Base-by-base conservation (phyloP, 2,329 filamentous ascomycete species). In the Sphaerulina populicola region DNA sequence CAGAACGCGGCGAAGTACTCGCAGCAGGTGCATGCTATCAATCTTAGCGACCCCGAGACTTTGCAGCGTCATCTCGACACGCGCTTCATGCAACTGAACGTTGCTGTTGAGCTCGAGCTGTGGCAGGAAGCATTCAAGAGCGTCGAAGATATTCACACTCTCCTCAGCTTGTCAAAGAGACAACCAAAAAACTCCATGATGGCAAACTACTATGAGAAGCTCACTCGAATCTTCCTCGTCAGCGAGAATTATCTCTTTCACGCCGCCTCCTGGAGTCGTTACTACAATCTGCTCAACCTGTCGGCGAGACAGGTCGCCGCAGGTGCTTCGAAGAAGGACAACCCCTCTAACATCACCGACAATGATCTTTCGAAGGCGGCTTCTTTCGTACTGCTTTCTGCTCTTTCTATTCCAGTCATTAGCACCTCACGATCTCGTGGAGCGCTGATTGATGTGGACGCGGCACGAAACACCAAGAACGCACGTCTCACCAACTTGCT, bases 161-260 rank as follows among this genome's bases (percentile, higher is more conserved):
- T 98, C 49, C 82, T 98, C 61, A 97, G 85, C 75, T 80, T 97
- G 62, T 97, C 91, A 84, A 97, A 97, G 81, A 87, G 93, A 50
- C 90, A 90, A 36, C 85, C 93, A 49, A 97, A 97, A 84, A 96
- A 96, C 70, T 79, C 96, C 68, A 97, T 98, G 93, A 98, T 98
- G 93, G 93, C 93, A 74, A 98, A 97, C 77, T 98, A 98, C 79
- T 98, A 97, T 73, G 93, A 98, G 79, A 97, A 97, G 76, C 83
- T 98, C 52, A 96, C 93, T 37, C 83, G 90, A 59, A 98, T 98
- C 70, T 98, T 98, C 79, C 81, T 98, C 57, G 93, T 97, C 60
- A 94, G 91, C 71, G 93, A 97, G 75, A 98, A 98, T 78, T 97
- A 97, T 70, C 83, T 98, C 41, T 98, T 98, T 83, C 93, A 98